Evolutionary conservation across 2,329 filamentous ascomycete genomes (phyloP), one percentile per base, ranked within the genome.

Genomic region (Aureobasidium sp.): DNA sequence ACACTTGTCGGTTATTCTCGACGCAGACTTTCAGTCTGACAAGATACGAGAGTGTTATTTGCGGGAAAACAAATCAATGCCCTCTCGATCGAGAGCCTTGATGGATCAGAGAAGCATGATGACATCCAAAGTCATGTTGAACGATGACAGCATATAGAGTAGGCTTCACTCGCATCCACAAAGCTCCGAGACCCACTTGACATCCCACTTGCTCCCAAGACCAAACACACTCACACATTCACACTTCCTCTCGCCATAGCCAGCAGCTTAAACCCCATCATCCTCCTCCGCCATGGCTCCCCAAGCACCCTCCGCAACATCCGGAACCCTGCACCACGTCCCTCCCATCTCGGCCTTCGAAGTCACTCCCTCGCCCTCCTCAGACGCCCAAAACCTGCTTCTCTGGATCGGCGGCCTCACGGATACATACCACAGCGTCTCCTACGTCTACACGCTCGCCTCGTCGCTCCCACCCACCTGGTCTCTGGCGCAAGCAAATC

Each of bases 331-430:
- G 27, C 77, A 79, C 68, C 69, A 67, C 62, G 74, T 78, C 64
- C 70, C 71, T 10, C 67, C 68, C n/a, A 67, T 78, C 61, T 66
- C 73, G 61, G 77, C 77, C 33, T 79, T 79, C 67, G 77, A 79
- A 63, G 75, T 77, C 60, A 62, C 62, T 43, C 67, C 70, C 33
- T 63, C 68, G 6, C 65, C 68, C 59, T 49, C 61, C 21, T 40
- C 57, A 27, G 4, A 11, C 23, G 4, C 43, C 4, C 43, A 15
- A 8, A 70, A 72, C 61, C 74, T 70, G 53, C 72, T 90, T 58
- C 72, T 90, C 62, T 88, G 87, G 74, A 79, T 90, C 64, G 86
- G 85, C 63, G 88, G 88, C 37, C 80, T 91, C 17, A 80, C 80
- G 38, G 88, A 90, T 70, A 86, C 86, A 1, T 82, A 87, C 61